phyloP scores from a whole-genome alignment of 75 land plant genomes.

The Selaginella tamariscina region DNA sequence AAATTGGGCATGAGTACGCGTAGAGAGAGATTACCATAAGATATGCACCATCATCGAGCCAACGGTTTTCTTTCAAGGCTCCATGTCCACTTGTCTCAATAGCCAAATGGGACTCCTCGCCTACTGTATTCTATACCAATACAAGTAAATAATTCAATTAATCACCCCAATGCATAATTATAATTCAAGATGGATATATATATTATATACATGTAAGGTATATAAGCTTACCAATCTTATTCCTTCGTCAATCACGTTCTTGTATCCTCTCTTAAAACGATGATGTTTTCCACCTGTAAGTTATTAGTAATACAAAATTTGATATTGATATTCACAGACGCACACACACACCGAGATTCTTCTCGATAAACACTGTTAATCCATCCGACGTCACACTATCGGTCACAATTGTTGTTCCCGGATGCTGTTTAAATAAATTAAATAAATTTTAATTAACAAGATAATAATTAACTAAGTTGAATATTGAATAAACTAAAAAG shows the following conservation, averaged over 20 bases:
- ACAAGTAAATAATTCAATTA: not conserved
- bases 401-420: conserved; percentile 92
- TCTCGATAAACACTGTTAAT: conserved; percentile 76
- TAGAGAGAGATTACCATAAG: conserved; percentile 58
- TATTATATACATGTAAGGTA: too few species aligned
- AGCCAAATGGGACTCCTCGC: conserved; percentile 91
- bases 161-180: too few species aligned
- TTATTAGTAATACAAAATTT: not conserved
- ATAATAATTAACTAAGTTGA: not conserved
- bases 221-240: conserved; percentile 86
- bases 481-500: too few species aligned
- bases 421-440: conserved; percentile 45
- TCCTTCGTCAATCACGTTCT: conserved; percentile 98
- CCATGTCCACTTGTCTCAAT: conserved; percentile 99
- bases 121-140: conserved; percentile 57
- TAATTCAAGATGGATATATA: too few species aligned
- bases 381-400: conserved; percentile 99
- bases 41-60: conserved; percentile 99
- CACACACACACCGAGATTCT: conserved; percentile 58
- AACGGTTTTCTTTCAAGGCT: conserved; percentile 92
- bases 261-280: conserved; percentile 97
- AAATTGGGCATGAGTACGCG: not conserved
- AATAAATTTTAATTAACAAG: not conserved
- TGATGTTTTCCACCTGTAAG: conserved; percentile 90
- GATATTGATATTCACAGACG: not conserved